Evolutionary conservation across 176 grass and related monocot genomes (phyloP).

Genomic region (Chrysopogon serrulatus): DNA sequence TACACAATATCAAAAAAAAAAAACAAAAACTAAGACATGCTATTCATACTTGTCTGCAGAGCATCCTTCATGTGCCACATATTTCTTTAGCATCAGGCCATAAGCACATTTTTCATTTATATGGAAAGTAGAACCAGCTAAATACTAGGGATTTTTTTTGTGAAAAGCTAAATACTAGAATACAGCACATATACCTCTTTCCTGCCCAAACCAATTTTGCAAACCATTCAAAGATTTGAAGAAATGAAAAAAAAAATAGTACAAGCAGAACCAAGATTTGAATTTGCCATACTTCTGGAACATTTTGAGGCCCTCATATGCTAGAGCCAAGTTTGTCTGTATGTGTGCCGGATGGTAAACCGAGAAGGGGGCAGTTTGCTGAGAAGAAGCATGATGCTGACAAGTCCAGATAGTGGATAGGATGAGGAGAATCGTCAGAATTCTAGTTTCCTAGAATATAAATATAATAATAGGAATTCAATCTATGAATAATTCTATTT

Average conservation of each 20-base stretch:
- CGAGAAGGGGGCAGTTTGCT: neutral
- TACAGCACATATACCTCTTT: neutral
- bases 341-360: conserved; percentile 1
- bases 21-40: neutral
- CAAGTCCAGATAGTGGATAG: conserved; percentile 10
- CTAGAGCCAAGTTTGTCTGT: neutral
- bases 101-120: conserved; percentile 5
- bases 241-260: neutral
- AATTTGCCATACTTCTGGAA: neutral
- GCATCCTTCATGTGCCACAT: neutral
- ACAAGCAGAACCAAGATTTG: neutral
- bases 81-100: conserved; percentile 4
- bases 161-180: neutral
- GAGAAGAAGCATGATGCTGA: conserved; percentile 34
- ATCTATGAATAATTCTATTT: conserved; percentile 20
- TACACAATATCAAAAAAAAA: neutral
- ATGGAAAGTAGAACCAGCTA: neutral
- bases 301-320: neutral
- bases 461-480: conserved; percentile 1
- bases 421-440: conserved; percentile 17
- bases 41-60: neutral
- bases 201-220: neutral
- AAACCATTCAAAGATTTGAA: neutral
- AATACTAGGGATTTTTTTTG: too few relatives aligned
- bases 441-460: conserved; percentile 18